phyloP scores from a whole-genome alignment of 768 basidiomycete genomes.

The Lactifluus subvellereus region DNA sequence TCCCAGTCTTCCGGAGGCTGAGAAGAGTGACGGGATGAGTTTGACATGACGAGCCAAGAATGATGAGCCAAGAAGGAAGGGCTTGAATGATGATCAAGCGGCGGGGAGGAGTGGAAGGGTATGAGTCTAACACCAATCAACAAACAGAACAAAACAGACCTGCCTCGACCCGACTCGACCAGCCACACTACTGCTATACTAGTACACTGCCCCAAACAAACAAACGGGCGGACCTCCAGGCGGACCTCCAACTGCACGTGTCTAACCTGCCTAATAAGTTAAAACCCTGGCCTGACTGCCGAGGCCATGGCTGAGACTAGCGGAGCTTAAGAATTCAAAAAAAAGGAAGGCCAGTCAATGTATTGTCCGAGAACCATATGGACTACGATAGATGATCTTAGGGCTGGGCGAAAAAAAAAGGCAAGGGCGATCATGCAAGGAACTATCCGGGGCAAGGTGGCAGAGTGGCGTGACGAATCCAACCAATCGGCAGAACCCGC shows the following conservation, averaged over 20 bases:
- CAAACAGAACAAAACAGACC: neutral
- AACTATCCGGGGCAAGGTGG: neutral
- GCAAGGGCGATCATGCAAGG: neutral
- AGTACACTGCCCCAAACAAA: too few species aligned
- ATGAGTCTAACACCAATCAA: neutral
- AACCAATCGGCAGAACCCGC: neutral
- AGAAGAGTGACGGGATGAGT: constrained; percentile 15
- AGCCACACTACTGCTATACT: neutral
- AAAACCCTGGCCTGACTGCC: neutral
- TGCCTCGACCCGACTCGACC: too few species aligned
- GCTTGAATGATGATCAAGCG: neutral
- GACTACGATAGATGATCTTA: too few species aligned
- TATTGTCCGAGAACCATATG: neutral
- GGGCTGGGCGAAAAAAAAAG: too few species aligned
- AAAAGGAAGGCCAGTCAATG: neutral
- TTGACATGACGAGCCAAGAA: constrained; percentile 14
- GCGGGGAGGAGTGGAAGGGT: neutral
- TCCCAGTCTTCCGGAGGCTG: constrained; percentile 25
- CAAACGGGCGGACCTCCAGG: too few species aligned
- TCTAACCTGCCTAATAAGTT: neutral
- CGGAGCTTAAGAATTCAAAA: too few species aligned
- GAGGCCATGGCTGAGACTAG: neutral
- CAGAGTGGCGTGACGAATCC: neutral
- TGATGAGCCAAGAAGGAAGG: neutral
- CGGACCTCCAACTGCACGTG: neutral